Conservation (phyloP, 179 eudicot species). For the Corrigiola litoralis region DNA sequence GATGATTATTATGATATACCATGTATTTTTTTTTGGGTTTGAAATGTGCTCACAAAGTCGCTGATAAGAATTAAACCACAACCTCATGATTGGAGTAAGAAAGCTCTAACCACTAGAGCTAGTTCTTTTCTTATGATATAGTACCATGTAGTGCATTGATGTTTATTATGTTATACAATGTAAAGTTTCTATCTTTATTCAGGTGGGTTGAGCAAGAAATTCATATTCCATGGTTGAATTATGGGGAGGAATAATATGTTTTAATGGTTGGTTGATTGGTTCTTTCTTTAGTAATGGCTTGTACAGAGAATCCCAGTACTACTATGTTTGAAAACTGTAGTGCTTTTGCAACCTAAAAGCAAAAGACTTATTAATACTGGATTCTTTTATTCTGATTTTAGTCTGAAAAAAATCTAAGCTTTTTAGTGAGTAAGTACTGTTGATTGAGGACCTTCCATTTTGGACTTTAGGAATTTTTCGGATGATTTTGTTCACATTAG, state of each 20-base stretch:
- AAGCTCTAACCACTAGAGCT: no score
- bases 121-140: no score
- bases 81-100: no score
- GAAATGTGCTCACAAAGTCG: no score
- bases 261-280: conserved; percentile 4
- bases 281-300: conserved; percentile 25
- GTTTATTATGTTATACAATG: no score
- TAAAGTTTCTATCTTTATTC: no score
- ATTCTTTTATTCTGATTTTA: conserved; percentile 23
- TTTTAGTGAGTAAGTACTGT: not conserved
- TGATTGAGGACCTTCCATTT: conserved; percentile 8
- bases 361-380: conserved; percentile 5
- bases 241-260: not conserved
- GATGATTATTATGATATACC: not conserved
- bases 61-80: no score
- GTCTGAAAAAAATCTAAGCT: not conserved
- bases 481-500: conserved; percentile 1
- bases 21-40: not conserved
- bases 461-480: not conserved
- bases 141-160: no score
- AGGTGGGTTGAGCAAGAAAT: not conserved
- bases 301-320: conserved; percentile 17
- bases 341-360: conserved; percentile 12
- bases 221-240: not conserved
- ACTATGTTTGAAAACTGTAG: conserved; percentile 5